These are phyloP conservation scores for Rhynchosporium secalis DNA, from an alignment of 2,329 filamentous ascomycete species.

Conservation along the genomic window DNA sequence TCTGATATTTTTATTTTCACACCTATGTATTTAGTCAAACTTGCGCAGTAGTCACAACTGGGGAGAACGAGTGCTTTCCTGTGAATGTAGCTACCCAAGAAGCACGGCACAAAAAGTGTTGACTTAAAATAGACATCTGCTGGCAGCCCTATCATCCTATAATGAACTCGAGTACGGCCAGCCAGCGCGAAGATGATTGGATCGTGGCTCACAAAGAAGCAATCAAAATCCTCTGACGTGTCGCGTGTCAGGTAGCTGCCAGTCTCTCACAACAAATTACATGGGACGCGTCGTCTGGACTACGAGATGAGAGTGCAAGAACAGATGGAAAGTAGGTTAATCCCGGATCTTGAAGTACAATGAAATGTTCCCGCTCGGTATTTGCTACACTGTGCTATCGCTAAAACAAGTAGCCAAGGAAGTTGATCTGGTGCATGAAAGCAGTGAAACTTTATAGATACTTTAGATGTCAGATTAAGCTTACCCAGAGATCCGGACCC, in stretches of 20 bases:
- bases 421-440: neutral
- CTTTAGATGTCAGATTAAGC: neutral
- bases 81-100: too few species aligned
- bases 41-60: too few species aligned
- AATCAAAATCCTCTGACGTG: neutral
- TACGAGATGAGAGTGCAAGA: neutral
- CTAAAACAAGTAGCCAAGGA: neutral
- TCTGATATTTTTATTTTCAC: too few species aligned
- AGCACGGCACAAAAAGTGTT: too few species aligned
- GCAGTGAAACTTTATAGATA: neutral
- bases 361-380: neutral
- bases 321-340: neutral
- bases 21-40: too few species aligned
- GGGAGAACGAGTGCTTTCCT: too few species aligned
- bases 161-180: too few species aligned
- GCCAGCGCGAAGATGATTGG: neutral
- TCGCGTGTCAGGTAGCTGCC: neutral
- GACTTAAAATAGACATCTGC: too few species aligned
- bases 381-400: neutral
- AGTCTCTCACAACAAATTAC: too few species aligned
- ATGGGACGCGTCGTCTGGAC: slow-evolving; percentile 3
- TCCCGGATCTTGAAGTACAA: neutral
- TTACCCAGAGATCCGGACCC: neutral
- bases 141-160: too few species aligned
- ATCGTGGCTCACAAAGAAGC: neutral